A percentile compares a stretch with the other conserved stretches of the same genome.
Conservation (phyloP, 805 yeast species). For the Pichia nanzhaoensis region DNA sequence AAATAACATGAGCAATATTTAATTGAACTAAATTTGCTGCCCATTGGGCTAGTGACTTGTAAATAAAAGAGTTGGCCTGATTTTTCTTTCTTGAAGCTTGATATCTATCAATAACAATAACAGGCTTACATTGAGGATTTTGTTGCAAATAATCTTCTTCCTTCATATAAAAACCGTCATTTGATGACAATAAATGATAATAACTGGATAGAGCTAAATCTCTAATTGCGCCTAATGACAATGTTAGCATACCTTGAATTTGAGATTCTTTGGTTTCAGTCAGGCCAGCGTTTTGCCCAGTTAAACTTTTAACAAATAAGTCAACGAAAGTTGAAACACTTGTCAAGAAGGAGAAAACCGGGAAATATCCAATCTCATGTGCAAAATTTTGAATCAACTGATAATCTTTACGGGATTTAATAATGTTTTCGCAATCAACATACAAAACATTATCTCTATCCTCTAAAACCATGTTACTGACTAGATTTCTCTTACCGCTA, state of each 20-base stretch:
- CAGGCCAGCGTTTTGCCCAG: conserved; percentile 90
- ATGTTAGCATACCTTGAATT: conserved; percentile 69
- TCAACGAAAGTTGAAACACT: conserved; percentile 73
- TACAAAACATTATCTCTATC: conserved; percentile 56
- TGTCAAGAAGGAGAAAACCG: conserved; percentile 90
- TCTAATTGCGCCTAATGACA: conserved; percentile 68
- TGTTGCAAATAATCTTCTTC: conserved; percentile 81
- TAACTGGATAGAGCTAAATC: conserved; percentile 48
- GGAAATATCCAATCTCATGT: conserved; percentile 79
- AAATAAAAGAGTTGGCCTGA: conserved; percentile 54
- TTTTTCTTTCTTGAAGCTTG: conserved; percentile 48
- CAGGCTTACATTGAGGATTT: conserved; percentile 81
- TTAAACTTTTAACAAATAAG: conserved; percentile 78
- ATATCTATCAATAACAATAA: conserved; percentile 74
- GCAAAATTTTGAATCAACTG: conserved; percentile 64
- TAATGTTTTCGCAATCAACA: conserved; percentile 72
- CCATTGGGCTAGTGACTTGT: conserved; percentile 81
- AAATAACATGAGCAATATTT: conserved; percentile 84
- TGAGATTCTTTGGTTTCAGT: conserved; percentile 79
- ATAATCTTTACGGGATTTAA: conserved; percentile 69
- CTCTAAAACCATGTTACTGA: conserved; percentile 57
- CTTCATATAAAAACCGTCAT: conserved; percentile 31
- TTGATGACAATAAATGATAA: conserved; percentile 23
- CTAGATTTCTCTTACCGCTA: conserved; percentile 82
- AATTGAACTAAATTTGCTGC: conserved; percentile 67